Conservation (phyloP, 1,139 yeast species). For the Kodamaea derodonti region DNA sequence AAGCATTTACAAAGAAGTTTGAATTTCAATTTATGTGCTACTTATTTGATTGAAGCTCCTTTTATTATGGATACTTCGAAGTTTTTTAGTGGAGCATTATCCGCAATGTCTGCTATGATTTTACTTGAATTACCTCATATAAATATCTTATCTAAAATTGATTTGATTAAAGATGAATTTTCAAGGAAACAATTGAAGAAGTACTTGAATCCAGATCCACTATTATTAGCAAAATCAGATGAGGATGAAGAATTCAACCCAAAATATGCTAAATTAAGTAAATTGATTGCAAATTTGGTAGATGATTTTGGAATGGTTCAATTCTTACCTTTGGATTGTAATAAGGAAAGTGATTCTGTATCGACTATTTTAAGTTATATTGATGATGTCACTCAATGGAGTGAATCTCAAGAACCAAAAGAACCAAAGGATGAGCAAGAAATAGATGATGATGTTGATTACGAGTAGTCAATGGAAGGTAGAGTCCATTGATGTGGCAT, state of each 20-base stretch:
- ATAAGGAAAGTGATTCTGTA: slow-evolving; percentile 71
- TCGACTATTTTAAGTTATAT: slow-evolving; percentile 84
- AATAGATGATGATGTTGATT: slow-evolving; percentile 46
- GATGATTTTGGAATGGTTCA: slow-evolving; percentile 99
- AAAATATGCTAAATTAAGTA: slow-evolving; percentile 67
- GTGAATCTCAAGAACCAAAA: slow-evolving; percentile 93
- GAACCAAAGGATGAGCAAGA: slow-evolving; percentile 76
- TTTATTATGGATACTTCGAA: slow-evolving; percentile 86
- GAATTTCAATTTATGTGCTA: slow-evolving; percentile 86
- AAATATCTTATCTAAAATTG: slow-evolving; percentile 81
- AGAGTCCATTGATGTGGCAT: too few relatives aligned
- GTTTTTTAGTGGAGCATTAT: slow-evolving; percentile 90
- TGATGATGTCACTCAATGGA: slow-evolving; percentile 98
- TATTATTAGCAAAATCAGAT: slow-evolving; percentile 41
- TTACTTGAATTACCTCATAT: slow-evolving; percentile 91
- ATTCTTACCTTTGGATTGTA: slow-evolving; percentile 83
- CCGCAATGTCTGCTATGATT: slow-evolving; percentile 99
- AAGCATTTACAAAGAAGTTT: slow-evolving; percentile 75
- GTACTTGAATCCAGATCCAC: slow-evolving; percentile 88
- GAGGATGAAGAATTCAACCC: slow-evolving; percentile 56
- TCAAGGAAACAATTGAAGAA: slow-evolving; percentile 74
- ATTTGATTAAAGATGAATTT: slow-evolving; percentile 73
- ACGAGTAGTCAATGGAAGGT: slow-evolving; percentile 7
- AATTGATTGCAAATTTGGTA: slow-evolving; percentile 79
- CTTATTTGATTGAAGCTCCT: slow-evolving; percentile 90